phyloP scores from a whole-genome alignment of 2,329 filamentous ascomycete species.

The Fusarium proliferatum region DNA sequence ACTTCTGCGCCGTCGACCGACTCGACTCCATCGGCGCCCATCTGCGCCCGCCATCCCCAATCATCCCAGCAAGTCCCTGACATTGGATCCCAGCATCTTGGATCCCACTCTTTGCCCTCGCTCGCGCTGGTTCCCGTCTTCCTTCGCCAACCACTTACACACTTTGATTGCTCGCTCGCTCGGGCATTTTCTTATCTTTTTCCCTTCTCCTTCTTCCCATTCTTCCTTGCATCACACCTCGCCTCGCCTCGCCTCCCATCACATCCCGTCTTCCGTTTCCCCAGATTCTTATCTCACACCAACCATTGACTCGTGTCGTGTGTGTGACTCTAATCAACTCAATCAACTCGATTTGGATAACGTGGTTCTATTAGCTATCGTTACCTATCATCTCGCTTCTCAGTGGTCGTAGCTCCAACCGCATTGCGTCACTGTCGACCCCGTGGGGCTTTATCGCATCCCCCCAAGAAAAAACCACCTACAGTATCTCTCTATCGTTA shows the following conservation, averaged over 20 bases:
- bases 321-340: constrained; percentile 29
- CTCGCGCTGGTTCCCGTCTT: constrained; percentile 20
- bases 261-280: constrained; percentile 40
- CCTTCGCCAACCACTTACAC: constrained; percentile 44
- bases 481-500: constrained; percentile 23
- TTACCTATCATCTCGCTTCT: constrained; percentile 37
- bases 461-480: not conserved
- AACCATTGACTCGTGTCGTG: constrained; percentile 38
- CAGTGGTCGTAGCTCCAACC: constrained; percentile 44
- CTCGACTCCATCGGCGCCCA: constrained; percentile 44
- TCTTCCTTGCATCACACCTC: constrained; percentile 26
- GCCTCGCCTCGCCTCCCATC: constrained; percentile 24
- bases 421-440: constrained; percentile 45
- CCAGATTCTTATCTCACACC: constrained; percentile 48
- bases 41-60: constrained; percentile 46
- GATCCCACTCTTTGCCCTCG: constrained; percentile 44
- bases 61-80: constrained; percentile 41
- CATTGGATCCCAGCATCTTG: constrained; percentile 44
- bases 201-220: constrained; percentile 27
- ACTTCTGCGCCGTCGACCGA: constrained; percentile 31
- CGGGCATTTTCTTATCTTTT: constrained; percentile 42
- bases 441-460: constrained; percentile 41
- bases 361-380: constrained; percentile 47
- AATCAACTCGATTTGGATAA: constrained; percentile 43
- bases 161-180: constrained; percentile 18